These are phyloP conservation scores for Epichloe festucae DNA, from an alignment of 2,329 filamentous ascomycete species.

Conservation along the genomic window DNA sequence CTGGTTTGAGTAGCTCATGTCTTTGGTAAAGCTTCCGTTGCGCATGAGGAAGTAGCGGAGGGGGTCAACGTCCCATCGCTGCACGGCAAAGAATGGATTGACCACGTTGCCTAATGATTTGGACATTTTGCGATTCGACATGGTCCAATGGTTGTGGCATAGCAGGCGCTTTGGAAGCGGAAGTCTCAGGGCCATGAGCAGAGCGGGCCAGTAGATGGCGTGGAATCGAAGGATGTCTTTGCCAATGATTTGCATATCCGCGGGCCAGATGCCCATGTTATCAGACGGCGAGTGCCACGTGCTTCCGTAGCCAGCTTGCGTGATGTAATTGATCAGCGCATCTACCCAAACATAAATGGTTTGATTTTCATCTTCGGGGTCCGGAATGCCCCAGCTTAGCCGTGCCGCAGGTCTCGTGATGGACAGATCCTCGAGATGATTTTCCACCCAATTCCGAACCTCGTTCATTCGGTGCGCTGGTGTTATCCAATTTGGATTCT, in stretches of 20 bases:
- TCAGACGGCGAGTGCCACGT: conserved; percentile 53
- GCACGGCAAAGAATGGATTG: conserved; percentile 81
- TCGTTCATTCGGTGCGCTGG: conserved; percentile 64
- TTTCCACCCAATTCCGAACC: conserved; percentile 62
- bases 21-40: conserved; percentile 62
- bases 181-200: conserved; percentile 77
- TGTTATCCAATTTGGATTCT: conserved; percentile 66
- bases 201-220: conserved; percentile 94
- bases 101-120: conserved; percentile 93
- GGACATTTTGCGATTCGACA: conserved; percentile 87
- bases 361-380: conserved; percentile 71
- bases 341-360: conserved; percentile 99
- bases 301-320: conserved; percentile 60
- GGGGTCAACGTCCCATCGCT: conserved; percentile 75
- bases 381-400: conserved; percentile 76
- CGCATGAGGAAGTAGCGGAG: conserved; percentile 83
- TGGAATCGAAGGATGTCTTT: conserved; percentile 97
- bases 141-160: conserved; percentile 90
- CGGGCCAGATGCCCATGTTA: conserved; percentile 63
- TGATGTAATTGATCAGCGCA: conserved; percentile 87
- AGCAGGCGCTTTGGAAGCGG: conserved; percentile 68
- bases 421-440: conserved; percentile 74
- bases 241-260: conserved; percentile 82
- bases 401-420: conserved; percentile 71
- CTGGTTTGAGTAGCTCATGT: conserved; percentile 75